A percentile compares a stretch with the other conserved stretches of the same genome.
These are phyloP conservation scores for Clonostachys rosea DNA, from an alignment of 2,329 filamentous ascomycete species.

Conservation along the genomic window DNA sequence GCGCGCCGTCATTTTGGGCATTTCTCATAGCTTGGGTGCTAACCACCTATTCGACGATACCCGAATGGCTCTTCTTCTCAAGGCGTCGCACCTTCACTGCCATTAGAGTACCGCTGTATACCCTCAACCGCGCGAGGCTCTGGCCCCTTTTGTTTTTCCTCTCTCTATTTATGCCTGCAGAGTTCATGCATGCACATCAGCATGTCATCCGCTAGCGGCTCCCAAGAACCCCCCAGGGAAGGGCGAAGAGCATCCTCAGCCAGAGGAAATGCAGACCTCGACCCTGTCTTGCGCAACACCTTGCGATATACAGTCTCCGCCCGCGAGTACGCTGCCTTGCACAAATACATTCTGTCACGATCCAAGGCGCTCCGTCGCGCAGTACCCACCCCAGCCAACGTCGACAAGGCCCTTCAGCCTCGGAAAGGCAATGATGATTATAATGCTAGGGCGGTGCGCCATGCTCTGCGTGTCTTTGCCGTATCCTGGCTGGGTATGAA, in stretches of 20 bases:
- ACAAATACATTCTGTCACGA: constrained; percentile 76
- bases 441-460: constrained; percentile 65
- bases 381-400: constrained; percentile 49
- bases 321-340: constrained; percentile 79
- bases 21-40: too few species aligned
- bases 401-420: constrained; percentile 34
- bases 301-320: constrained; percentile 82
- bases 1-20: too few species aligned
- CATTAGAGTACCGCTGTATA: too few species aligned
- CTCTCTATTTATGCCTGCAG: too few species aligned
- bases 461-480: constrained; percentile 67
- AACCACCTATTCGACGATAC: too few species aligned
- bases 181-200: too few species aligned
- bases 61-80: too few species aligned
- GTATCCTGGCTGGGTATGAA: constrained; percentile 60
- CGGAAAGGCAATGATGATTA: constrained; percentile 51
- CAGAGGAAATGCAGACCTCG: constrained; percentile 26
- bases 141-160: too few species aligned
- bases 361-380: constrained; percentile 53
- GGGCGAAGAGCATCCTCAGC: neutral
- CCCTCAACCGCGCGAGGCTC: too few species aligned
- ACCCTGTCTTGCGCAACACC: constrained; percentile 78
- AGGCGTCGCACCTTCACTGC: too few species aligned
- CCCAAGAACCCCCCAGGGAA: neutral
- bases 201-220: neutral